Evolutionary conservation across 129 eudicot species (phyloP).

Genomic region (Artemisia argyi): DNA sequence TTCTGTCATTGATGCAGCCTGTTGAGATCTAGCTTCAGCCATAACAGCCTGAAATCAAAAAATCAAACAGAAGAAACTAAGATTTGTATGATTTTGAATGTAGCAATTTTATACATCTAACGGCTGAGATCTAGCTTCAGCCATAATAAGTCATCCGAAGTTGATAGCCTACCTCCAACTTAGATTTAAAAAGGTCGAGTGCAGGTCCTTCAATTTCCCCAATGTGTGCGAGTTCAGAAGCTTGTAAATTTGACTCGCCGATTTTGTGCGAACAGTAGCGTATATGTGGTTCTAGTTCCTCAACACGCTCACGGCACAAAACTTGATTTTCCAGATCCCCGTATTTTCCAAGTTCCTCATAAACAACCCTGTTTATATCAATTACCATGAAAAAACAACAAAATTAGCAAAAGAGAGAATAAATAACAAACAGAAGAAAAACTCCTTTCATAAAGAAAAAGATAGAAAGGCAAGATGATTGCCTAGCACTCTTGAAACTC

Average conservation of each 20-base stretch:
- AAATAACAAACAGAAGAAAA: neutral
- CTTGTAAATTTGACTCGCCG: conserved; percentile 81
- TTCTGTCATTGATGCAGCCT: conserved; percentile 99
- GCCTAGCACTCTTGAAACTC: conserved; percentile 98
- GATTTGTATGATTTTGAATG: neutral
- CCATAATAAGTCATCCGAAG: neutral
- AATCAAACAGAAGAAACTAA: conserved; percentile 15
- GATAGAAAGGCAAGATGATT: conserved; percentile 8
- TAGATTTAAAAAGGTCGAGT: conserved; percentile 87
- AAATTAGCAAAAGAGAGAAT: neutral
- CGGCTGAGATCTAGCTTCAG: no score
- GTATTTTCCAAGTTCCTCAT: conserved; percentile 98
- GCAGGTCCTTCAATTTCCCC: conserved; percentile 99
- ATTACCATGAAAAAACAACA: neutral
- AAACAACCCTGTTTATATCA: conserved; percentile 70
- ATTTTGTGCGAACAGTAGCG: conserved; percentile 91
- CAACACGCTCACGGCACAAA: conserved; percentile 95
- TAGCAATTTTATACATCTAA: no score
- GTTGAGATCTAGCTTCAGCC: conserved; percentile 99
- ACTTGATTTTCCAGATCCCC: conserved; percentile 95
- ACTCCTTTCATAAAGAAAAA: no score
- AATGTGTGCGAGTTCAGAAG: conserved; percentile 83
- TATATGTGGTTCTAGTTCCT: conserved; percentile 93
- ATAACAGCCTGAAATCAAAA: conserved; percentile 72
- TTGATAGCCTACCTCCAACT: conserved; percentile 63